phyloP scores from a whole-genome alignment of 2,329 filamentous ascomycete species.

The Dothistroma pini region DNA sequence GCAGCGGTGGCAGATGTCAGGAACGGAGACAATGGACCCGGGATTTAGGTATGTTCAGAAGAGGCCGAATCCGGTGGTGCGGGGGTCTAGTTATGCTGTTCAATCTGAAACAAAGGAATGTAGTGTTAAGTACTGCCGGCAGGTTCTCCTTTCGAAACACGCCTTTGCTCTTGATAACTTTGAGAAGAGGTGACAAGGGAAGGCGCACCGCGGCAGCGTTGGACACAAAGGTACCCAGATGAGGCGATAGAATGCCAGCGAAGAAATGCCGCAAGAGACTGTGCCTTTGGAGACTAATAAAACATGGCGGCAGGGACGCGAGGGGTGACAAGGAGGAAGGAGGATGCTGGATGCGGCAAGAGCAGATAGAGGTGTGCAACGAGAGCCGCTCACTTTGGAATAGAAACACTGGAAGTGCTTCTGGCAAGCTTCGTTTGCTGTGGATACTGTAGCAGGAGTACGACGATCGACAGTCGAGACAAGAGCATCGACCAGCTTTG shows the following conservation, averaged over 20 bases:
- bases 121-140: background rate
- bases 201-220: conserved; percentile 6
- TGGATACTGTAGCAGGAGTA: background rate
- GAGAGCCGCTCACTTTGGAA: background rate
- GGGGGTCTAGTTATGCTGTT: background rate
- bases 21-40: background rate
- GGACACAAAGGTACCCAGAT: conserved; percentile 7
- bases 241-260: background rate
- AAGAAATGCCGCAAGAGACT: conserved; percentile 1
- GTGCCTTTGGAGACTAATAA: background rate
- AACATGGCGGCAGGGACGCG: background rate
- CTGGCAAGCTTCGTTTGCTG: background rate
- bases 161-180: background rate
- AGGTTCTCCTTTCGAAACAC: background rate
- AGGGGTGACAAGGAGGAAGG: background rate
- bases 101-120: conserved; percentile 7
- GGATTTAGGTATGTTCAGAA: background rate
- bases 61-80: conserved; percentile 9
- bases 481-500: background rate
- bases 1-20: background rate
- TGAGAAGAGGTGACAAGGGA: conserved; percentile 1
- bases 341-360: background rate
- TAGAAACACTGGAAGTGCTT: background rate
- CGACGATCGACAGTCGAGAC: background rate
- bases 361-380: background rate